A percentile compares a stretch with the other conserved stretches of the same genome.
phyloP scores from a whole-genome alignment of 2,329 filamentous ascomycete genomes.

The Lachnellula cervina region DNA sequence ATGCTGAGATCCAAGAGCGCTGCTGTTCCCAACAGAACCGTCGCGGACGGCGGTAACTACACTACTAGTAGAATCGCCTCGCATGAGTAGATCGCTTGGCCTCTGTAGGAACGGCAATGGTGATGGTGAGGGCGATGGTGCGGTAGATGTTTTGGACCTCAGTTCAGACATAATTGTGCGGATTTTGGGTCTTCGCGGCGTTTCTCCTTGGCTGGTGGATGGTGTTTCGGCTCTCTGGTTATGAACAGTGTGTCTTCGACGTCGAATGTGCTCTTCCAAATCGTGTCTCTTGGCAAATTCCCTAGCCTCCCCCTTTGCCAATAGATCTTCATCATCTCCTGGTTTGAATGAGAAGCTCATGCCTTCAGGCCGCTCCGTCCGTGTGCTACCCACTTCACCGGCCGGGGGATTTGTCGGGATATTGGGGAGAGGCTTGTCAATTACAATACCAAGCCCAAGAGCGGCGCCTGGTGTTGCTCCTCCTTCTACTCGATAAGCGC shows the following conservation, averaged over 20 bases:
- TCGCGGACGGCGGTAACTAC: constrained; percentile 23
- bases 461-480: neutral
- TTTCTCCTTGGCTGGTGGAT: neutral
- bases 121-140: neutral
- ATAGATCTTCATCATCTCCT: constrained; percentile 22
- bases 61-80: constrained; percentile 23
- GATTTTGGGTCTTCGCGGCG: neutral
- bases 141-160: neutral
- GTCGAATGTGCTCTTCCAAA: constrained; percentile 6
- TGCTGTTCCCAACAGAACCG: constrained; percentile 19
- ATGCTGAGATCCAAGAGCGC: neutral
- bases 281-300: neutral
- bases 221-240: neutral
- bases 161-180: neutral
- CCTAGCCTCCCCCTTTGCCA: constrained; percentile 3
- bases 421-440: constrained; percentile 19
- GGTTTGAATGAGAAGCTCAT: constrained; percentile 24
- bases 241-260: neutral
- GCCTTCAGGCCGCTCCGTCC: neutral
- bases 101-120: neutral
- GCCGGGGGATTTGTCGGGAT: neutral
- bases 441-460: constrained; percentile 3
- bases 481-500: neutral
- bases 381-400: neutral
- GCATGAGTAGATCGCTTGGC: constrained; percentile 2